Conservation (phyloP, 2,329 filamentous ascomycete species). For the Calonectria hawksworthii region DNA sequence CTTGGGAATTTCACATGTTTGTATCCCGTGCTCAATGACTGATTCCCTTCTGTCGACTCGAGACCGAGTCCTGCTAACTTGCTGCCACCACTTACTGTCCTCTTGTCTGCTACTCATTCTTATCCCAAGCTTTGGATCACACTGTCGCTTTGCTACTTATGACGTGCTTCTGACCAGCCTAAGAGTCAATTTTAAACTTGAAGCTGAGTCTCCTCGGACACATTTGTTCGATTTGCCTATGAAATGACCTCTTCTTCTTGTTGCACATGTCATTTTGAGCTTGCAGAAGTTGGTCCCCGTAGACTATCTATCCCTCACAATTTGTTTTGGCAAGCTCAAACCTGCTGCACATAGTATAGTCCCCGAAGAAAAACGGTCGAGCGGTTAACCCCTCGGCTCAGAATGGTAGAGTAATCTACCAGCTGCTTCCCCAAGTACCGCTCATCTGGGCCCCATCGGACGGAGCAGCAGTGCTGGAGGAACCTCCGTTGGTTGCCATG, state of each 20-base stretch:
- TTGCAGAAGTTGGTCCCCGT: conserved; percentile 1
- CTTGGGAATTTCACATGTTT: background rate
- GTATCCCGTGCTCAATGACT: background rate
- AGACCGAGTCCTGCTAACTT: background rate
- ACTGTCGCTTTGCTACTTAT: too few species aligned
- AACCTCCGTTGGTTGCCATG: background rate
- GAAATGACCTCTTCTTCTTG: background rate
- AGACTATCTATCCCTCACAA: conserved; percentile 21
- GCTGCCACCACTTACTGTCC: too few species aligned
- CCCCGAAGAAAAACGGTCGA: background rate
- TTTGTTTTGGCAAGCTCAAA: background rate
- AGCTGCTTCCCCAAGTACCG: background rate
- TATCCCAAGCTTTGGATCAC: background rate
- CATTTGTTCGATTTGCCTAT: background rate
- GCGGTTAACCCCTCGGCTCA: background rate
- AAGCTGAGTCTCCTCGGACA: too few species aligned
- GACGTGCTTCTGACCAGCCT: too few species aligned
- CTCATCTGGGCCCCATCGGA: background rate
- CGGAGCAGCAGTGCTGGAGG: background rate
- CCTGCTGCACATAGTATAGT: background rate
- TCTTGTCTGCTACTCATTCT: background rate
- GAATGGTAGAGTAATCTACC: background rate
- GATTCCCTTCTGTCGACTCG: too few species aligned
- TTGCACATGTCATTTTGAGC: background rate
- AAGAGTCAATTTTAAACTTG: too few species aligned